Conservation (phyloP, 2,329 filamentous ascomycete species). For the Ophiocordyceps robertsii region DNA sequence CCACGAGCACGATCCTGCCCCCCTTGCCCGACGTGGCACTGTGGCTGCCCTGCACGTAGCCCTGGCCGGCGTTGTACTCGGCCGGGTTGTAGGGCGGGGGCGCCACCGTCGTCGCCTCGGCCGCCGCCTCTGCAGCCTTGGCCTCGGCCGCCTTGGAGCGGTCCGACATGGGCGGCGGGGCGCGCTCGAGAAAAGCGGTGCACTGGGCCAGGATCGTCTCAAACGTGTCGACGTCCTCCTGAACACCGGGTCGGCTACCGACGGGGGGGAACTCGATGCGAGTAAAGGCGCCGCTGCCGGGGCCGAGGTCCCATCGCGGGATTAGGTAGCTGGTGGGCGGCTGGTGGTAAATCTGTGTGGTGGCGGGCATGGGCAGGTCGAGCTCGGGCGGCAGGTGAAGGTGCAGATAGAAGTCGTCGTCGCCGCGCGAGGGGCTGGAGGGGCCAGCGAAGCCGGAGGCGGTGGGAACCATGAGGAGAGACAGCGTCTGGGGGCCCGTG, state of each 20-base stretch:
- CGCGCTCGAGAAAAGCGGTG: constrained; percentile 84
- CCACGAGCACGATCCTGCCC: constrained; percentile 80
- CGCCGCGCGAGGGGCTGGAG: constrained; percentile 39
- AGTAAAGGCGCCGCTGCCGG: constrained; percentile 80
- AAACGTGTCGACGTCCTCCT: constrained; percentile 92
- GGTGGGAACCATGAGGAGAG: constrained; percentile 90
- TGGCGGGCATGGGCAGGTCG: constrained; percentile 83
- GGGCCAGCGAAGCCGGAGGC: constrained; percentile 54
- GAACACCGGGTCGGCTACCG: constrained; percentile 58
- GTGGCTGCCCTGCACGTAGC: constrained; percentile 52
- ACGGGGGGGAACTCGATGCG: constrained; percentile 76
- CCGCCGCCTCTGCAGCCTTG: constrained; percentile 23
- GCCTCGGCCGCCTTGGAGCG: constrained; percentile 26
- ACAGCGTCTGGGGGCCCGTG: constrained; percentile 79
- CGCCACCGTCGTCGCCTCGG: constrained; percentile 26
- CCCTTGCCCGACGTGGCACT: constrained; percentile 34
- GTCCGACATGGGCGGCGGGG: constrained; percentile 40
- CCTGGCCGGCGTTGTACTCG: constrained; percentile 67
- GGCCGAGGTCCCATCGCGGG: constrained; percentile 85
- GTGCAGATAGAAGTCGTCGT: constrained; percentile 95
- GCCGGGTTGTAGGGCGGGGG: constrained; percentile 65
- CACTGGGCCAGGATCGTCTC: constrained; percentile 97
- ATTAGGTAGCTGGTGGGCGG: constrained; percentile 88
- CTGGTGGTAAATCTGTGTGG: constrained; percentile 95
- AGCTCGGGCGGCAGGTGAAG: constrained; percentile 89